These are phyloP conservation scores for Populus euphratica DNA, from an alignment of 345 rosid species.

Conservation along the genomic window DNA sequence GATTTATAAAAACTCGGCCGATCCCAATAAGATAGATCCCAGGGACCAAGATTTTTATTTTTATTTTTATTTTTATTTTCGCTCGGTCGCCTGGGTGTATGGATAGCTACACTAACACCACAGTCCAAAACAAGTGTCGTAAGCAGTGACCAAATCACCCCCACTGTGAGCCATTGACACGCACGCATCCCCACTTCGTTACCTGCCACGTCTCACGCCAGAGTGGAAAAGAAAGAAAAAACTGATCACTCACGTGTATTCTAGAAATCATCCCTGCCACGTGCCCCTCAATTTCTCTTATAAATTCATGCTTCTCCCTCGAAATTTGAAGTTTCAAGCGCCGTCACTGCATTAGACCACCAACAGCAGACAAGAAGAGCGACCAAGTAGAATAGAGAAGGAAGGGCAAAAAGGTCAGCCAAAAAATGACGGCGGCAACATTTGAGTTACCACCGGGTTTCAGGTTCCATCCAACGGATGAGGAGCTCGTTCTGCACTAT, in stretches of 20 bases:
- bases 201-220: constrained; percentile 54
- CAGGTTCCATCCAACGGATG: constrained; percentile 95
- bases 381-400: not conserved
- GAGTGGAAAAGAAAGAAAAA: constrained; percentile 3
- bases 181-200: constrained; percentile 36
- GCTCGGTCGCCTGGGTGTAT: constrained; percentile 4
- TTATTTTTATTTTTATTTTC: not conserved
- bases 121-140: constrained; percentile 65
- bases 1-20: constrained; percentile 14
- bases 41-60: not conserved
- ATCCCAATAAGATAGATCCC: constrained; percentile 27
- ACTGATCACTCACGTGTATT: constrained; percentile 39
- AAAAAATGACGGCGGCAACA: constrained; percentile 34
- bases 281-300: constrained; percentile 35
- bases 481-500: constrained; percentile 88
- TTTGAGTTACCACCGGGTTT: constrained; percentile 84
- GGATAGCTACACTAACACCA: constrained; percentile 10
- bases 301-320: constrained; percentile 44
- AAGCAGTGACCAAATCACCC: constrained; percentile 81
- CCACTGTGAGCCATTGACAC: constrained; percentile 32
- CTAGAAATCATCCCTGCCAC: constrained; percentile 43
- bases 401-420: constrained; percentile 8
- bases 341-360: constrained; percentile 21
- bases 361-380: not conserved
- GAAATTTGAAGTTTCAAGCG: constrained; percentile 57